Base-by-base conservation (phyloP, 176 grass and related monocot genomes). In the Aegilops umbellulata region DNA sequence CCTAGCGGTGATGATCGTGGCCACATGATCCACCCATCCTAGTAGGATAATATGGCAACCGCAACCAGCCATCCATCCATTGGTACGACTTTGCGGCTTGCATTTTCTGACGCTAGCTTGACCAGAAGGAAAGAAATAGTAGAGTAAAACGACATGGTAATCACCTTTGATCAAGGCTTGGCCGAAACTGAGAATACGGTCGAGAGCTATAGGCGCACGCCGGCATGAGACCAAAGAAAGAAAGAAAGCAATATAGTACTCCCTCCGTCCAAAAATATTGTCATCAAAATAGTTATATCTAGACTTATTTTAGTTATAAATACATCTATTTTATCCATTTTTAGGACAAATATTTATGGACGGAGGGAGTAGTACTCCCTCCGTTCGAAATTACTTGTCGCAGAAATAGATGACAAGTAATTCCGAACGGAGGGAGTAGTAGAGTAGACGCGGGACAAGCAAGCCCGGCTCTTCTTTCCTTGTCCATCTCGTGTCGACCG, bases 31-130 rank as follows among this genome's bases (percentile, higher is more conserved):
- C 14, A 8, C 19, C 8, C 23, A 77, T 49, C 17, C 26, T 83
- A 46, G 3, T 47, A 47, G 4, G 24, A 19, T 12, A 5, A 23
- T 27, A 63, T 3, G 24, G 25, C 36, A 38, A 38, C 34, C 6
- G 7, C 61, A 27, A 15, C 61, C 61, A n/a, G 19, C 31, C 15
- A 65, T 1, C 61, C 10, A 19, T 35, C 69, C 35, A 60, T 35
- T 34, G 3, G 46, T 25, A 55, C 6, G 82, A 75, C 68, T 67
- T 85, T 65, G 76, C 76, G 5, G 63, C 86, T 24, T 12, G 80
- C 27, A 24, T 8, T 41, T 41, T 14, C 11, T 70, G 68, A 39
- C 35, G 68, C 34, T 42, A 24, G 35, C 35, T 70, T 38, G 4
- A 70, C 19, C 9, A 32, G 31, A 32, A 32, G 31, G 31, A 32